Percentiles rank a stretch among this genome's conserved stretches.
Conservation (phyloP, 495 filamentous ascomycete genomes). For the Aspergillus sparsus region DNA sequence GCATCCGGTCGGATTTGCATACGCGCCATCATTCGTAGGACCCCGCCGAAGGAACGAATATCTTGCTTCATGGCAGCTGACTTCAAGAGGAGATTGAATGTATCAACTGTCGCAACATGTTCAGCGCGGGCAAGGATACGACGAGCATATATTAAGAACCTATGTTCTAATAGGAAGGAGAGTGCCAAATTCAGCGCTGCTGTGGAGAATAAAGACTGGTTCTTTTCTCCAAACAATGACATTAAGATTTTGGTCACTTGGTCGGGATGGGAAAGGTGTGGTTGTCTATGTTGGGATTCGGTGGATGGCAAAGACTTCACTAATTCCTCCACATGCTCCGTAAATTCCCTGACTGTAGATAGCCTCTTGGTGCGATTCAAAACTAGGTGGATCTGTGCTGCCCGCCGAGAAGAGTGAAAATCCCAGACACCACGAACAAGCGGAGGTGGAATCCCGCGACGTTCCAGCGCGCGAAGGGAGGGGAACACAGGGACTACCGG, state of each 20-base stretch:
- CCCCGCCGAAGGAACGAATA: slow-evolving; percentile 31
- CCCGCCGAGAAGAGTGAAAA: slow-evolving; percentile 1
- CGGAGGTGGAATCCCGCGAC: slow-evolving; percentile 25
- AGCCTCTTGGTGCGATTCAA: slow-evolving; percentile 10
- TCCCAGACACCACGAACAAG: slow-evolving; percentile 41
- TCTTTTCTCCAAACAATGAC: slow-evolving; percentile 30
- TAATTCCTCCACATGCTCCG: slow-evolving; percentile 39
- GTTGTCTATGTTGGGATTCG: background rate
- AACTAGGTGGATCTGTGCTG: slow-evolving; percentile 21
- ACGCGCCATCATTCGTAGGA: slow-evolving; percentile 38
- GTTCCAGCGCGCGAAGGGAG: slow-evolving; percentile 26
- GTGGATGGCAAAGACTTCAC: slow-evolving; percentile 14
- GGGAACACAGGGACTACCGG: slow-evolving; percentile 35
- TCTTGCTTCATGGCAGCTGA: slow-evolving; percentile 39
- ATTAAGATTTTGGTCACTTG: slow-evolving; percentile 24
- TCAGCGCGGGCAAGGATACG: slow-evolving; percentile 34
- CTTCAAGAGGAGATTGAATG: slow-evolving; percentile 48
- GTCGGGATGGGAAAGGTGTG: slow-evolving; percentile 5
- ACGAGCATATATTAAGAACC: slow-evolving; percentile 32
- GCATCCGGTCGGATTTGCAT: slow-evolving; percentile 40
- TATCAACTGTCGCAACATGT: slow-evolving; percentile 41
- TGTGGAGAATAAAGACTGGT: slow-evolving; percentile 36
- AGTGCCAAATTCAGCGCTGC: slow-evolving; percentile 45
- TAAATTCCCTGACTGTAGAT: slow-evolving; percentile 34
- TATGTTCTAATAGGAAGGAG: slow-evolving; percentile 36